Percentiles rank a stretch among this genome's conserved stretches.
Evolutionary conservation across 106 monocot species (phyloP).

Genomic region (Dioscorea dumetorum): DNA sequence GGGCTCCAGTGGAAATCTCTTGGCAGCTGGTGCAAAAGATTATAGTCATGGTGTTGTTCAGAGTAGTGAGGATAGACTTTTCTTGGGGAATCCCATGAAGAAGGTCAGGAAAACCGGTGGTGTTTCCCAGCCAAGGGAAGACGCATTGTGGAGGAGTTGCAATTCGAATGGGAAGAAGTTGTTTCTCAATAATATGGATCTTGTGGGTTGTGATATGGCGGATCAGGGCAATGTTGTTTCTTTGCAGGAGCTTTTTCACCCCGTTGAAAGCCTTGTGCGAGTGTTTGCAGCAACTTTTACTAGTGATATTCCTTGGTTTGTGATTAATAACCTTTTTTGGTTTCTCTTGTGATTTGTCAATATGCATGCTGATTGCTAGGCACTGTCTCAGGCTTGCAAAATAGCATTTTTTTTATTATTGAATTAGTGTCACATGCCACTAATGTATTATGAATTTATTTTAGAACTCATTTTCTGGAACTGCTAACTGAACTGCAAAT

Average conservation of each 20-base stretch:
- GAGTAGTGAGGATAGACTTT: background rate
- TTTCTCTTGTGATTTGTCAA: too few species aligned
- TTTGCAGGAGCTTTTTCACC: conserved; percentile 73
- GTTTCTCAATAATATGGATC: conserved; percentile 50
- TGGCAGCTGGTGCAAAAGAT: background rate
- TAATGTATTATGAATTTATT: background rate
- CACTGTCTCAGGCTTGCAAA: background rate
- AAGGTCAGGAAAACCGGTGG: background rate
- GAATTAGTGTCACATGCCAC: background rate
- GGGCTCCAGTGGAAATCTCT: background rate
- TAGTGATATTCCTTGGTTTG: conserved; percentile 69
- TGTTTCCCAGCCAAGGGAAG: conserved; percentile 1
- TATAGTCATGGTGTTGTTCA: background rate
- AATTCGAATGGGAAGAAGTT: conserved; percentile 57
- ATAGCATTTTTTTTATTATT: background rate
- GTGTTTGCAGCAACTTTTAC: conserved; percentile 84
- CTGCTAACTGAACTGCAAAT: background rate
- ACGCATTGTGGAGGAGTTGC: background rate
- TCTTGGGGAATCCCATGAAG: background rate
- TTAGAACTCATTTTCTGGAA: background rate
- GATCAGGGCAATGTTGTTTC: conserved; percentile 24
- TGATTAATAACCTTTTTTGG: background rate
- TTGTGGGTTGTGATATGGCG: conserved; percentile 8
- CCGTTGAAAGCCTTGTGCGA: conserved; percentile 42
- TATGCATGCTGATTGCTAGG: too few species aligned